Percentiles rank a stretch among this genome's conserved stretches.
These are phyloP conservation scores for Eucalyptus regnans DNA, from an alignment of 345 rosid genomes.

Conservation along the genomic window DNA sequence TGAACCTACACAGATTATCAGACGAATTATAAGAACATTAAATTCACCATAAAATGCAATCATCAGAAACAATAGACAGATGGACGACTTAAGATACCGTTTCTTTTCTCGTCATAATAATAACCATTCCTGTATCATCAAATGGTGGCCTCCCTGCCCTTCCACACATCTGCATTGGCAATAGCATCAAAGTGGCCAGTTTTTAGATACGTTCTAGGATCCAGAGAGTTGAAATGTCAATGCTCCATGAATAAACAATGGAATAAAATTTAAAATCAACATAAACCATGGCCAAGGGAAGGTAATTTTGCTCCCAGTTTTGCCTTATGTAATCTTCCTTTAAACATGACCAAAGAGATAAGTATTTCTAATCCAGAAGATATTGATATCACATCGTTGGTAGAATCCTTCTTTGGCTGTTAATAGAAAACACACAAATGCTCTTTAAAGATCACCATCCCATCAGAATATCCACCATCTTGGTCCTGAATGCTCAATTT, in stretches of 20 bases:
- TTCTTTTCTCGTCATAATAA: slow-evolving; percentile 96
- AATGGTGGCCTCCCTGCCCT: slow-evolving; percentile 99
- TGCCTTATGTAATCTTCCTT: not conserved
- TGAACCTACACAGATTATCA: slow-evolving; percentile 49
- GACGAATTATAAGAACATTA: not conserved
- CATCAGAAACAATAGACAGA: not conserved
- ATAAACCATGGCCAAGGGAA: not conserved
- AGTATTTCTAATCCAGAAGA: not conserved
- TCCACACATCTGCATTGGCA: slow-evolving; percentile 69
- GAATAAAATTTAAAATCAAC: not conserved
- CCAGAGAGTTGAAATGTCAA: not conserved
- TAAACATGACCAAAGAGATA: not conserved
- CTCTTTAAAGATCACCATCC: not conserved
- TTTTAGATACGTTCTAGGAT: not conserved
- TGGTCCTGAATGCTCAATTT: not conserved
- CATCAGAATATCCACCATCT: not conserved
- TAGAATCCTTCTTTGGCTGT: not conserved
- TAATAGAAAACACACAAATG: not conserved
- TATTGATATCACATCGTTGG: not conserved
- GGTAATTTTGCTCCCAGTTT: not conserved
- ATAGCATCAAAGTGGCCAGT: not conserved
- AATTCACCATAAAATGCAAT: not conserved
- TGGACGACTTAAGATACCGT: slow-evolving; percentile 28
- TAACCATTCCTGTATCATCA: slow-evolving; percentile 85
- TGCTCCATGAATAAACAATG: not conserved